Evolutionary conservation across 129 eudicot genomes (phyloP), one percentile per base, ranked within the genome.

Genomic region (Scalesia atractyloides): DNA sequence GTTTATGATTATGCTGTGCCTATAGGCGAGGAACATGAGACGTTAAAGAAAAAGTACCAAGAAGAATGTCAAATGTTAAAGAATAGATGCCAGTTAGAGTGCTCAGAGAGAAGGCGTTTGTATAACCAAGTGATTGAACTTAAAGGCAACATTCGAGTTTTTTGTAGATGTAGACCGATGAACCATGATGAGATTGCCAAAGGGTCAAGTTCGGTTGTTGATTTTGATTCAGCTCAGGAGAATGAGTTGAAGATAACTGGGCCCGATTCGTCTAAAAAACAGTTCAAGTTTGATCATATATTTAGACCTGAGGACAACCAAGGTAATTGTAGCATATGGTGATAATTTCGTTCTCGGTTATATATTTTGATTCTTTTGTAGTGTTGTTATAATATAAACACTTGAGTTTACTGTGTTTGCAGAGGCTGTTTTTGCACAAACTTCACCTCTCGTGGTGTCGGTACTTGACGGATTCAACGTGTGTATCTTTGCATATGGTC

Each of bases 61-160:
- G 83, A 80, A 84, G 96, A 89, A 68, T 72, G 82, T 44, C 80
- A 86, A 54, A 34, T 64, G 50, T 57, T 89, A 73, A 89, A 79
- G 73, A 90, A 81, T 73, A 87, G 82, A 79, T 94, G 84, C 64
- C 81, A 87, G 9, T 82, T 82, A 47, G 97, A 90, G 74, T 85
- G 78, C 66, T 53, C 85, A 8, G 91, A 90, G 71, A 84, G 93
- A 75, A 86, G 83, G 79, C 81, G 85, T 52, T 85, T 94, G 7
- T 94, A 94, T 68, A 94, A 94, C 76, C 89, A 94, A 87, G 92
- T 94, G 79, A 87, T 94, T 66, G 98, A 94, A 81, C 95, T 94
- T 0, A 94, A 90, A 82, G 98, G 98, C 30, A 94, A 94, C 80
- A 94, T 90, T 22, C 84, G 91, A 79, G 98, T 94, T 60, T 94